Evolutionary conservation across 495 filamentous ascomycete genomes (phyloP).

Genomic region (Penicillium daleae): DNA sequence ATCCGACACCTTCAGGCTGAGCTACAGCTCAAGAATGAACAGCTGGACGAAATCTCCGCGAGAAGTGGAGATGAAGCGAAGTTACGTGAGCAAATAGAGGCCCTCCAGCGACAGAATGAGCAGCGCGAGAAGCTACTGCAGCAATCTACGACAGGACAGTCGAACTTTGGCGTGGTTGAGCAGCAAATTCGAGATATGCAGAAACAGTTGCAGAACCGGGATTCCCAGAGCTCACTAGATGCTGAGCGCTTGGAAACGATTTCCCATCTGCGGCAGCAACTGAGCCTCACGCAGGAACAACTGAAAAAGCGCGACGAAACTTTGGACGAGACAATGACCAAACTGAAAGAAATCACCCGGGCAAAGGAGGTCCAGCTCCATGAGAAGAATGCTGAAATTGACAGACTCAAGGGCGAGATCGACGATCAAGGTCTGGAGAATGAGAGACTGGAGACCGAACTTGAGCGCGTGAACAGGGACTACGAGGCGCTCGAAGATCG

Average conservation of each 20-base stretch:
- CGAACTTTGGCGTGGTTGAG: conserved; percentile 34
- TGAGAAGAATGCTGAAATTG: conserved; percentile 46
- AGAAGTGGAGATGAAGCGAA: conserved; percentile 28
- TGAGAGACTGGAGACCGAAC: conserved; percentile 41
- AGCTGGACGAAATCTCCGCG: conserved; percentile 37
- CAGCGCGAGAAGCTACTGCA: conserved; percentile 35
- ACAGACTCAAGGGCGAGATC: conserved; percentile 45
- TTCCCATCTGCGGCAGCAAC: conserved; percentile 44
- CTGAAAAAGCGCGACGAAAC: conserved; percentile 41
- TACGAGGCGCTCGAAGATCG: conserved; percentile 42
- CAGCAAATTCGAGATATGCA: conserved; percentile 43
- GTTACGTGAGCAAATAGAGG: conserved; percentile 40
- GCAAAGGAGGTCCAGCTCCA: conserved; percentile 41
- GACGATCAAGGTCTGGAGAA: conserved; percentile 41
- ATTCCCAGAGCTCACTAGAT: conserved; percentile 29
- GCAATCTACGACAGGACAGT: conserved; percentile 26
- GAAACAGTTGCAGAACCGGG: conserved; percentile 37
- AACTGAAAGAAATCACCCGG: conserved; percentile 41
- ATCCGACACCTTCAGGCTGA: conserved; percentile 46
- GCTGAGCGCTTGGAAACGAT: conserved; percentile 43
- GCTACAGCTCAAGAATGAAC: conserved; percentile 38
- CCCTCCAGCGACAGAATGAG: conserved; percentile 37
- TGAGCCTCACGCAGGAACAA: conserved; percentile 43
- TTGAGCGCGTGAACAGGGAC: conserved; percentile 39
- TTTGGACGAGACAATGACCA: conserved; percentile 43